Conservation (phyloP, 345 rosid genomes). For the Arabidopsis suecica region DNA sequence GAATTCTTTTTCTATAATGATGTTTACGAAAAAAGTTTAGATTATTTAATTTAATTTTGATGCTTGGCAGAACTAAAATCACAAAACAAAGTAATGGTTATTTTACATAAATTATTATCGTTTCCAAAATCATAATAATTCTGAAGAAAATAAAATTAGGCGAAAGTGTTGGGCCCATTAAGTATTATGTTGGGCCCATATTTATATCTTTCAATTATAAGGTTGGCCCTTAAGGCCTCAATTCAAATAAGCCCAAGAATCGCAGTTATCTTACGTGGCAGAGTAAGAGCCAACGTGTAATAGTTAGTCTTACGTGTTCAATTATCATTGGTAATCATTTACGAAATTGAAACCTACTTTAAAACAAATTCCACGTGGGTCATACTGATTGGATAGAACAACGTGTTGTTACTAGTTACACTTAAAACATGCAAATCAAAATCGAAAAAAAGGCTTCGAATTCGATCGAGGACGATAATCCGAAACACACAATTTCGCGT, state of each 20-base stretch:
- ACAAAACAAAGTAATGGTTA: not conserved
- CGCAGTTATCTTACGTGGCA: constrained; percentile 34
- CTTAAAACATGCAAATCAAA: constrained; percentile 35
- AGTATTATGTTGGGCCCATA: not conserved
- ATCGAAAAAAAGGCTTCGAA: constrained; percentile 33
- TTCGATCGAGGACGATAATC: constrained; percentile 11
- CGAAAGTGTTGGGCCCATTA: not conserved
- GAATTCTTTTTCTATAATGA: not conserved
- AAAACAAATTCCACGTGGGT: constrained; percentile 52
- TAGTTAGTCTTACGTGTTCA: constrained; percentile 36
- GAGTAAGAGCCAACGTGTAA: constrained; percentile 25
- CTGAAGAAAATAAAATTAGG: not conserved
- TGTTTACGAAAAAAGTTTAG: too few relatives aligned
- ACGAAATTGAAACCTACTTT: not conserved
- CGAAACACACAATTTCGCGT: not conserved
- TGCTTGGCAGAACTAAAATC: not conserved
- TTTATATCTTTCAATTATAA: not conserved
- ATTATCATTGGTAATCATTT: not conserved
- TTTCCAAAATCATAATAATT: not conserved
- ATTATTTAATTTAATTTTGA: not conserved
- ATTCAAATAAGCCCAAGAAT: constrained; percentile 13
- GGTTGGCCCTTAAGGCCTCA: not conserved
- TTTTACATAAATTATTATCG: not conserved
- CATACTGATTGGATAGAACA: constrained; percentile 42
- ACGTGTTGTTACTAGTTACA: constrained; percentile 57